Conservation (phyloP, 352 stramenopile genomes). For the Globisporangium canariense region DNA sequence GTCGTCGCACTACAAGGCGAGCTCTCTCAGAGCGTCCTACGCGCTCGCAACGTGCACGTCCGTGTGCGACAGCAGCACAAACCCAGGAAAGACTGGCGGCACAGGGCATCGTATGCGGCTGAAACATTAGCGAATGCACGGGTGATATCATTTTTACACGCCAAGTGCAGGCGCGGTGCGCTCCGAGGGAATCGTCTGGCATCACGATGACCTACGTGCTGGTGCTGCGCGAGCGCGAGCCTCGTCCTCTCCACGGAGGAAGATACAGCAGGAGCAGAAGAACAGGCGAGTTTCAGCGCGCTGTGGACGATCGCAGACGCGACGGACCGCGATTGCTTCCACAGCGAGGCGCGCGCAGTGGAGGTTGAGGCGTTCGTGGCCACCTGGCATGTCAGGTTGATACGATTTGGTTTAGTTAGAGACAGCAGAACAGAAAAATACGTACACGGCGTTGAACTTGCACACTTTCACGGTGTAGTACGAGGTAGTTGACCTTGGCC, state of each 20-base stretch:
- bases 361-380: no score
- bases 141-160: conserved; percentile 52
- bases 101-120: conserved; percentile 25
- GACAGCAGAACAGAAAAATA: no score
- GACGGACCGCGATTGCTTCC: conserved; percentile 32
- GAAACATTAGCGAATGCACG: conserved; percentile 63
- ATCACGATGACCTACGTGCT: conserved; percentile 48
- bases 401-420: no score
- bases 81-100: conserved; percentile 37
- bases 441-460: no score
- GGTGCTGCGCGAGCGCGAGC: conserved; percentile 35
- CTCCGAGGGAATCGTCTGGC: conserved; percentile 21
- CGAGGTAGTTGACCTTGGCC: no score
- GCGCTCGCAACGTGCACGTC: conserved; percentile 29
- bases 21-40: conserved; percentile 21
- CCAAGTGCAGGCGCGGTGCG: conserved; percentile 34
- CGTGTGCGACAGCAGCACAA: conserved; percentile 19
- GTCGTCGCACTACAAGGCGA: conserved; percentile 21
- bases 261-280: neutral
- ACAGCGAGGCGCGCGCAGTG: no score
- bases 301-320: conserved; percentile 69
- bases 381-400: no score
- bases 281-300: conserved; percentile 14
- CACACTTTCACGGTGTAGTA: no score
- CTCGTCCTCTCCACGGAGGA: neutral